Percentiles rank a stretch among this genome's conserved stretches.
These are phyloP conservation scores for Boletus tylopilopsis DNA, from an alignment of 768 basidiomycete species.

Conservation along the genomic window DNA sequence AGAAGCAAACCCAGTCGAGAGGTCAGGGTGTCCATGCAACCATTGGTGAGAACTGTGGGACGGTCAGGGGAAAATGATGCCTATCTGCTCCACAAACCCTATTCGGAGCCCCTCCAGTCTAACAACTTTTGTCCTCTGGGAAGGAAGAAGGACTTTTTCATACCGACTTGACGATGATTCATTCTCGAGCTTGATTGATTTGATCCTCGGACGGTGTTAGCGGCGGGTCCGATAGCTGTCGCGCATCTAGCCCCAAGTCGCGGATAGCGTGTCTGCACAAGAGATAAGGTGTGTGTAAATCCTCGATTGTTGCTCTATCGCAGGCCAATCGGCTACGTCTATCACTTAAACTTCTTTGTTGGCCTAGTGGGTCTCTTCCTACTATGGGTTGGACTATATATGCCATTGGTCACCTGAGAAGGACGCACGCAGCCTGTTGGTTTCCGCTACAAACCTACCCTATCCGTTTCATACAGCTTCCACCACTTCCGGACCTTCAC, in stretches of 20 bases:
- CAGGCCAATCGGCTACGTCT: neutral
- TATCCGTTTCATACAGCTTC: neutral
- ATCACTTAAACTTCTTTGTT: constrained; percentile 4
- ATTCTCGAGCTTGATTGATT: constrained; percentile 6
- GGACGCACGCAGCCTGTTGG: neutral
- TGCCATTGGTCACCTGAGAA: constrained; percentile 2
- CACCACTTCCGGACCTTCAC: neutral
- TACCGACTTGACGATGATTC: neutral
- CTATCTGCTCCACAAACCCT: neutral
- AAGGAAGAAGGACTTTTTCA: neutral
- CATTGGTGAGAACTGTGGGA: constrained; percentile 8
- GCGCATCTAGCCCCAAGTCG: neutral
- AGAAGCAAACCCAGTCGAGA: neutral
- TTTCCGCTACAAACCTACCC: neutral
- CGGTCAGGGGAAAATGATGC: neutral
- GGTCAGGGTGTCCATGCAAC: constrained; percentile 9
- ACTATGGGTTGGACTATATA: neutral
- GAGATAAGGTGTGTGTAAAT: constrained; percentile 2
- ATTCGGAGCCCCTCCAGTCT: neutral
- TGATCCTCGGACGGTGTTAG: constrained; percentile 9
- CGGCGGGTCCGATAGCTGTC: neutral
- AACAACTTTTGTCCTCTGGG: neutral
- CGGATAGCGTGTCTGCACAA: neutral
- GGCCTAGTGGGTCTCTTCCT: neutral
- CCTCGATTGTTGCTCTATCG: neutral